phyloP scores from a whole-genome alignment of 805 yeast species.

The Saturnispora dispora region DNA sequence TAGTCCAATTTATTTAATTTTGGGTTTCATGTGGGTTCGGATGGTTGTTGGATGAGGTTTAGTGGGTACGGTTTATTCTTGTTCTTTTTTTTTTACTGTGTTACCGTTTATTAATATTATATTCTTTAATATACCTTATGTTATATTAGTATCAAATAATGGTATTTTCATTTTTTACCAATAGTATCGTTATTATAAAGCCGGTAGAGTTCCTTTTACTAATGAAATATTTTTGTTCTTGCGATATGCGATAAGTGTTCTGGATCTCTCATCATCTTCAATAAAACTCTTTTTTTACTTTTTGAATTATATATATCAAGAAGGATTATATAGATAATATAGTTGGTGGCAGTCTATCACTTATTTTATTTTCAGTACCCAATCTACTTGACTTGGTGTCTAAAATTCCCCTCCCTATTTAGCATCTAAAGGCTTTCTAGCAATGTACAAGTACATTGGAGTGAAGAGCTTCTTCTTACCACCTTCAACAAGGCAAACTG shows the following conservation, averaged over 20 bases:
- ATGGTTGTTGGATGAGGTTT: neutral
- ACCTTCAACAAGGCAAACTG: slow-evolving; percentile 88
- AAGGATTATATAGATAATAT: neutral
- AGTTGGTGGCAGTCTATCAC: neutral
- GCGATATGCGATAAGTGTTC: neutral
- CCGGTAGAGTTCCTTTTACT: no score
- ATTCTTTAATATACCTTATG: neutral
- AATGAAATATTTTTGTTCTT: no score
- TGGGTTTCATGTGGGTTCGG: neutral
- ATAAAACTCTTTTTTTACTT: neutral
- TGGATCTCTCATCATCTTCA: neutral
- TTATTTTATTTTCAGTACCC: neutral
- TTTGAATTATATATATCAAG: neutral
- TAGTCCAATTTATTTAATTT: slow-evolving; percentile 34
- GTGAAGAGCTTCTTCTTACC: slow-evolving; percentile 86
- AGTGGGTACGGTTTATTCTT: neutral
- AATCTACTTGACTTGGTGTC: neutral
- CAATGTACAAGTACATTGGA: slow-evolving; percentile 94
- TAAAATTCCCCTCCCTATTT: neutral
- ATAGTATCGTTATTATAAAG: no score
- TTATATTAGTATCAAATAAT: neutral
- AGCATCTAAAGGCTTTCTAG: slow-evolving; percentile 57
- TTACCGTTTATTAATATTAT: neutral
- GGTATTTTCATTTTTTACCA: no score
- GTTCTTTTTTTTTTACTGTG: neutral